These are phyloP conservation scores for Mortierella antarctica DNA, from an alignment of 192 early-diverging fungal genomes.

Conservation along the genomic window DNA sequence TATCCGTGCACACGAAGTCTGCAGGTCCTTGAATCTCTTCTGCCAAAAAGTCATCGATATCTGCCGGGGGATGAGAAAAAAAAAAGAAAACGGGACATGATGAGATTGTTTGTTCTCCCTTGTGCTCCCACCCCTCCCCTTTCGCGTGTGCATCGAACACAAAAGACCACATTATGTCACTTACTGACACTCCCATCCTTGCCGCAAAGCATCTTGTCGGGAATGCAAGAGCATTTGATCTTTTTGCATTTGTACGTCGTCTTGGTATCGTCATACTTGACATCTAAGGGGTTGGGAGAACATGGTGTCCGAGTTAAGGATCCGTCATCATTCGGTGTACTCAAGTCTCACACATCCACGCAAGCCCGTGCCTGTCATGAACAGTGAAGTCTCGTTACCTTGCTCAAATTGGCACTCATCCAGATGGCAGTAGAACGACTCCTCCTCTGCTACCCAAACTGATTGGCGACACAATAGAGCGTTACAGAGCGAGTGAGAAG, in stretches of 20 bases:
- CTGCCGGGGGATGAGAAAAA: slow-evolving; percentile 33
- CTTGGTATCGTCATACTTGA: slow-evolving; percentile 60
- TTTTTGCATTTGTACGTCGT: slow-evolving; percentile 76
- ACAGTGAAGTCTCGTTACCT: slow-evolving; percentile 39
- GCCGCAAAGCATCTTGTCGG: slow-evolving; percentile 85
- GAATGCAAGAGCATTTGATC: slow-evolving; percentile 85
- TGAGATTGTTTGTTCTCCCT: no score
- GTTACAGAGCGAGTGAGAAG: neutral
- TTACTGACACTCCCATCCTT: slow-evolving; percentile 80
- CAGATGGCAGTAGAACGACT: slow-evolving; percentile 93
- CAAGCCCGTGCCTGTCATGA: neutral
- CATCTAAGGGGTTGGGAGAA: slow-evolving; percentile 38
- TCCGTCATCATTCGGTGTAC: neutral
- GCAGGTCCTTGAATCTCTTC: slow-evolving; percentile 85
- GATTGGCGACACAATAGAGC: neutral
- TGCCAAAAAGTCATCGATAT: slow-evolving; percentile 81
- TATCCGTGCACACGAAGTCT: slow-evolving; percentile 69
- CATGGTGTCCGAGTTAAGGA: neutral
- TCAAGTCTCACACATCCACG: neutral
- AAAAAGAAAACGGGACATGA: neutral
- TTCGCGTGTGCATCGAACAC: neutral
- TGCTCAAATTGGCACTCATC: slow-evolving; percentile 77
- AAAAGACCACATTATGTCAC: neutral
- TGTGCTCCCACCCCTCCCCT: neutral
- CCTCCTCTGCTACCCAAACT: slow-evolving; percentile 87